Evolutionary conservation across 2,329 filamentous ascomycete species (phyloP), one percentile per base, ranked within the genome.

Genomic region (Penicillium glabrum): DNA sequence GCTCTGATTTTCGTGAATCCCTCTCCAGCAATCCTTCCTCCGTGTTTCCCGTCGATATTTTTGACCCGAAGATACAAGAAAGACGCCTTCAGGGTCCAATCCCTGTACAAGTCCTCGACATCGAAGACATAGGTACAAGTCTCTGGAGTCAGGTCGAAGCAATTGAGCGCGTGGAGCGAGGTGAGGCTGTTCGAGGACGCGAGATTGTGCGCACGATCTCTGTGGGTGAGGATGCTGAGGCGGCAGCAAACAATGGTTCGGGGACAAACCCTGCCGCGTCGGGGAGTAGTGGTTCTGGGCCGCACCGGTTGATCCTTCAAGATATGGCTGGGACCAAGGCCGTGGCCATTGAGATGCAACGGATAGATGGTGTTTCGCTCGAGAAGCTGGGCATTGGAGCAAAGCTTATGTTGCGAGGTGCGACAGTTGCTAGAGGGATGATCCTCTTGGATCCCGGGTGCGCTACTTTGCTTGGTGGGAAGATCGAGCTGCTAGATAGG

Each of bases 111-210:
- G 84, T 98, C 1, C 77, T 96, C 1, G 92, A 96, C 66, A 81
- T 98, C 8, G 89, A 96, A 69, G 93, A 98, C 69, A 82, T 98
- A 21, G 83, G 87, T 2, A 82, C 84, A 51, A 91, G 89, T 65
- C 83, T 89, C 51, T 96, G 93, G 91, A 88, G 91, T 61, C 91
- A 97, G 73, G 83, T 96, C 31, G 91, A 97, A 72, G 86, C 87
- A 33, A 85, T 83, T 43, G 80, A 80, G 50, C 78, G 80, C 9
- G 70, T 83, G 3, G 81, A 84, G 64, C 75, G 77, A 13, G 75
- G 80, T 5, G 78, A 82, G 57, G 75, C 80, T 2, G 72, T 79
- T n/a, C 77, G 78, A 41, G 95, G 95, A 0, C 79, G 92, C 10
- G 89, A 97, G 71, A 86, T 99, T 29, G 86, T 98, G 19, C 83